Conservation (phyloP, 805 yeast genomes). For the Cyberlindnera euphorbiae region DNA sequence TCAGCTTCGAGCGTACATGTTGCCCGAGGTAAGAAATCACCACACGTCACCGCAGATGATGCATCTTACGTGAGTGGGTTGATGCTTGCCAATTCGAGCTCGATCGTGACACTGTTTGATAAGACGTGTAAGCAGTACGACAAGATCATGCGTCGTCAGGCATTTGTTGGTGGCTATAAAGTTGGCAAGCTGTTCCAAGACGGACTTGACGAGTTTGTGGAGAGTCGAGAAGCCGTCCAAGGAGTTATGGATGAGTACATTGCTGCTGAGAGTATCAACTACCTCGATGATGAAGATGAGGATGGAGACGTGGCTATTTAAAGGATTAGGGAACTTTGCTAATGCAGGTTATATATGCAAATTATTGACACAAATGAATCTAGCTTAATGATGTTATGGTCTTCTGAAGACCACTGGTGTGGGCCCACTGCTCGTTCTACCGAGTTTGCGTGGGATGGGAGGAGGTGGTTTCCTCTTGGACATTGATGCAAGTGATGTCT, state of each 20-base stretch:
- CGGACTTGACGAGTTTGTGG: conserved; percentile 64
- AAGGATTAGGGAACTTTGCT: no score
- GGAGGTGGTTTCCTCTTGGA: conserved; percentile 33
- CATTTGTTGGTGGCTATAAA: conserved; percentile 76
- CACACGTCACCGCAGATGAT: conserved; percentile 35
- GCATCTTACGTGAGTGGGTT: conserved; percentile 65
- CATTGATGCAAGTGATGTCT: conserved; percentile 32
- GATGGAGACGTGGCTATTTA: conserved; percentile 14
- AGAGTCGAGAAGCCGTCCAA: conserved; percentile 70
- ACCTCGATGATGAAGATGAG: conserved; percentile 35
- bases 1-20: conserved; percentile 74
- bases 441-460: conserved; percentile 28
- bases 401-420: no score
- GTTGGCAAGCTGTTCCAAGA: conserved; percentile 36
- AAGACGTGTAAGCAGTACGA: conserved; percentile 76
- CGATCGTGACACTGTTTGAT: conserved; percentile 60
- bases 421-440: no score
- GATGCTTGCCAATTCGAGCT: conserved; percentile 78
- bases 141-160: conserved; percentile 69
- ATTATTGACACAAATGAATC: no score
- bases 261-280: conserved; percentile 55
- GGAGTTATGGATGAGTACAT: conserved; percentile 75
- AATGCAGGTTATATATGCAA: no score
- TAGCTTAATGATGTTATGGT: no score
- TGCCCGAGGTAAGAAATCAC: conserved; percentile 70